A percentile compares a stretch with the other conserved stretches of the same genome.
Evolutionary conservation across 2,329 filamentous ascomycete genomes (phyloP).

Genomic region (Xylariaceae sp.): DNA sequence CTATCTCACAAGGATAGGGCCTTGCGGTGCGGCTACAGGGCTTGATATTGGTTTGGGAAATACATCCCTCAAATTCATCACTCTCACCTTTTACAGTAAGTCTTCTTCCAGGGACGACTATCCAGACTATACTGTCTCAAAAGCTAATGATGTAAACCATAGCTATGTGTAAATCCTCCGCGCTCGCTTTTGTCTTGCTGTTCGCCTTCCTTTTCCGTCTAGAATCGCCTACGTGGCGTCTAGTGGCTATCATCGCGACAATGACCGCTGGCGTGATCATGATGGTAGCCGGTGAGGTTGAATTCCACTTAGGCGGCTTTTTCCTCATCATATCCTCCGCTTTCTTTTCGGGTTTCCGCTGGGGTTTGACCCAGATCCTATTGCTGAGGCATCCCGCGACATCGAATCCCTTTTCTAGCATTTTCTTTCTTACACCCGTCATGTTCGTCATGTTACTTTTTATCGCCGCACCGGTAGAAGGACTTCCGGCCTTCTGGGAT

Average conservation of each 20-base stretch:
- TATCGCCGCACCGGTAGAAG: constrained; percentile 83
- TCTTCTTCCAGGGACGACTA: constrained; percentile 13
- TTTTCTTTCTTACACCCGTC: constrained; percentile 94
- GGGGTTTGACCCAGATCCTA: constrained; percentile 96
- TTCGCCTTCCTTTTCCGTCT: constrained; percentile 94
- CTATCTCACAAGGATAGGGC: constrained; percentile 85
- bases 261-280: constrained; percentile 94
- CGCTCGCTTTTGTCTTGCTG: constrained; percentile 86
- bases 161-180: constrained; percentile 98
- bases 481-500: constrained; percentile 59
- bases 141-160: constrained; percentile 11
- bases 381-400: constrained; percentile 91
- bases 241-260: constrained; percentile 79
- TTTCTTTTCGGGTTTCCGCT: constrained; percentile 94
- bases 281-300: constrained; percentile 95
- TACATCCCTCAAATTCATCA: constrained; percentile 92
- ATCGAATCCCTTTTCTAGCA: constrained; percentile 91
- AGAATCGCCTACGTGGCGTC: constrained; percentile 77
- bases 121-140: not conserved
- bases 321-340: constrained; percentile 86
- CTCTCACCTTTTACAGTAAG: constrained; percentile 89
- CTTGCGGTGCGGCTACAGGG: constrained; percentile 87
- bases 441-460: constrained; percentile 83
- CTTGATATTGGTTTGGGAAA: constrained; percentile 95
- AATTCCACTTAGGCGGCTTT: constrained; percentile 83